phyloP scores from a whole-genome alignment of 306 rosid genomes.

The Hippophae gyantsensis region DNA sequence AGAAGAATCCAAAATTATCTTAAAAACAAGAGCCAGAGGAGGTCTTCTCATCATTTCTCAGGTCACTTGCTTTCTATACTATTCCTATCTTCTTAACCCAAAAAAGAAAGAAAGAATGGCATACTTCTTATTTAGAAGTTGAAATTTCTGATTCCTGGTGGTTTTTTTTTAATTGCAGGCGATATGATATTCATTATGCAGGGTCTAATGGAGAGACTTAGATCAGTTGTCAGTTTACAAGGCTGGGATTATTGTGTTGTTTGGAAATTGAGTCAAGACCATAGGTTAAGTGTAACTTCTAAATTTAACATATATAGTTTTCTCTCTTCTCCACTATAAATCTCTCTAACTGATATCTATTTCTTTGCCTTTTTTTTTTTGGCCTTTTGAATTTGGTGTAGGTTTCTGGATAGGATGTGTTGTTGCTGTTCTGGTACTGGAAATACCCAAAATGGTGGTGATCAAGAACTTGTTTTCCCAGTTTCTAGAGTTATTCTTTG shows the following conservation, averaged over 20 bases:
- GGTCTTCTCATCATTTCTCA: too few relatives aligned
- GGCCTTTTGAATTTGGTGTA: constrained; percentile 22
- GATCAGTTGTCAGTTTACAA: constrained; percentile 60
- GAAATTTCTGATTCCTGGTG: neutral
- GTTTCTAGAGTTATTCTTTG: constrained; percentile 50
- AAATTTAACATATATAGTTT: neutral
- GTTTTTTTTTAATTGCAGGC: constrained; percentile 30
- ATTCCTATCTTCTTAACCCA: too few relatives aligned
- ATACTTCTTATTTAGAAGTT: neutral
- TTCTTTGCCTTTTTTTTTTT: neutral
- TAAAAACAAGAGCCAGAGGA: neutral
- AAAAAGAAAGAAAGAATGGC: neutral
- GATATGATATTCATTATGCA: constrained; percentile 45
- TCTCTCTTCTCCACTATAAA: neutral
- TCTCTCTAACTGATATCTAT: neutral
- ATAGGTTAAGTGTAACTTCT: constrained; percentile 34
- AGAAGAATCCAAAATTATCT: constrained; percentile 1
- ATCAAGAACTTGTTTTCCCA: constrained; percentile 45
- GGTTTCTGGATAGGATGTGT: constrained; percentile 70
- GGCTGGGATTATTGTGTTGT: constrained; percentile 83
- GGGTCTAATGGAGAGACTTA: constrained; percentile 54
- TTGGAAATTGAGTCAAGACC: constrained; percentile 78
- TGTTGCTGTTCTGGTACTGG: constrained; percentile 84
- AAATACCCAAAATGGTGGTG: constrained; percentile 38
- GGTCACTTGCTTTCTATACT: too few relatives aligned